These are phyloP conservation scores for Xylariales sp. DNA, from an alignment of 2,329 filamentous ascomycete species.

Conservation along the genomic window DNA sequence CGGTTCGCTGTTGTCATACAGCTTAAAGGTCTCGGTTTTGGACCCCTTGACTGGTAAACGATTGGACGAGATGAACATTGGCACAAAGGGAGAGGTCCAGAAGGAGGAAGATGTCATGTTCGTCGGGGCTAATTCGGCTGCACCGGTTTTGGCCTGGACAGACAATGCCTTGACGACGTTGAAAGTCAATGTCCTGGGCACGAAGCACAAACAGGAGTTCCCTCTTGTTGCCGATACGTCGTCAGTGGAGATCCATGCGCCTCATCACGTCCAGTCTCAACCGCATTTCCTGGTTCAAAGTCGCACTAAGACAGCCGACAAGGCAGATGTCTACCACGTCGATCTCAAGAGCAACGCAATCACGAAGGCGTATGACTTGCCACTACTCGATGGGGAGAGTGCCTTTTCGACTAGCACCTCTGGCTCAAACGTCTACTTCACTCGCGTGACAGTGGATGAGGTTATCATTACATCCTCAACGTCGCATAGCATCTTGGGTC, in stretches of 20 bases:
- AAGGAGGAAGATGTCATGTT: slow-evolving; percentile 62
- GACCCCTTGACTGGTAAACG: slow-evolving; percentile 70
- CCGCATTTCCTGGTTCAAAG: slow-evolving; percentile 85
- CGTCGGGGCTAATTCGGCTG: slow-evolving; percentile 70
- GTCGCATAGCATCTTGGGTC: slow-evolving; percentile 70
- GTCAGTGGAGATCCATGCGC: slow-evolving; percentile 65
- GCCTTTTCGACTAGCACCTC: slow-evolving; percentile 74
- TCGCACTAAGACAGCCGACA: slow-evolving; percentile 64
- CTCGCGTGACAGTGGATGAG: slow-evolving; percentile 71
- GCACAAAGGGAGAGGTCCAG: slow-evolving; percentile 69
- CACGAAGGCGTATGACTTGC: slow-evolving; percentile 75
- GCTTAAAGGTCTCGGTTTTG: slow-evolving; percentile 69
- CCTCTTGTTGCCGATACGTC: slow-evolving; percentile 42
- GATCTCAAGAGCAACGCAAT: slow-evolving; percentile 65
- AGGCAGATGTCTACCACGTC: slow-evolving; percentile 82
- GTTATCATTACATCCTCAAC: slow-evolving; percentile 69
- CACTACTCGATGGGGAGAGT: slow-evolving; percentile 63
- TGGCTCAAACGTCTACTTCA: slow-evolving; percentile 84
- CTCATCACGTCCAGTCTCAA: slow-evolving; percentile 64
- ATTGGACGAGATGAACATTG: slow-evolving; percentile 65
- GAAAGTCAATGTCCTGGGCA: slow-evolving; percentile 66
- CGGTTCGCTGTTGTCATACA: slow-evolving; percentile 63
- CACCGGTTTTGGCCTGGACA: slow-evolving; percentile 72
- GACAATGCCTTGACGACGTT: slow-evolving; percentile 58
- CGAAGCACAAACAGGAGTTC: slow-evolving; percentile 52